Evolutionary conservation across 345 rosid species (phyloP).

Genomic region (Ceriops zippeliana): DNA sequence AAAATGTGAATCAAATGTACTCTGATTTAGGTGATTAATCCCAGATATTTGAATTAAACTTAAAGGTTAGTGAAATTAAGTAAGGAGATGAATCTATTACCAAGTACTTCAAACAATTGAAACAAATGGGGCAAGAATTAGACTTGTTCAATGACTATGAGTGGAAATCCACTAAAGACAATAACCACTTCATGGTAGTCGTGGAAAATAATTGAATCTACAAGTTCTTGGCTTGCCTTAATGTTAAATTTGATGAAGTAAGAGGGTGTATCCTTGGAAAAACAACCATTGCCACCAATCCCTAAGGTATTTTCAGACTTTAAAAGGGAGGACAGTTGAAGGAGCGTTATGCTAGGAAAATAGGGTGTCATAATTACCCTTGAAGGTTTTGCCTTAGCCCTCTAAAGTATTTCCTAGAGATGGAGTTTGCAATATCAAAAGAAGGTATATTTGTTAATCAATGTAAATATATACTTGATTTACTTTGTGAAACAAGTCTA

Average conservation of each 20-base stretch:
- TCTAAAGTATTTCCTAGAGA: no score
- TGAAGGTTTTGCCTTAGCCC: no score
- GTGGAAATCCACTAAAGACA: not conserved
- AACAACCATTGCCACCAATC: constrained; percentile 2
- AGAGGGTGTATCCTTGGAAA: constrained; percentile 5
- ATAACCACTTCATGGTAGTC: not conserved
- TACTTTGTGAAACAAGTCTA: no score
- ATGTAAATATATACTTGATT: no score
- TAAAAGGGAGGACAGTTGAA: not conserved
- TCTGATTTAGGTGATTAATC: constrained; percentile 10
- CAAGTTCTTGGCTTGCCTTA: not conserved
- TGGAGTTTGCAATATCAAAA: no score
- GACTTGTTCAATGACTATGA: constrained; percentile 8
- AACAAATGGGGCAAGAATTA: constrained; percentile 1
- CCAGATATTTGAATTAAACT: not conserved
- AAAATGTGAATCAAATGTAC: constrained; percentile 5
- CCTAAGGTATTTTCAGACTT: not conserved
- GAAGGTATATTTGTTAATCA: no score
- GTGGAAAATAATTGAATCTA: not conserved
- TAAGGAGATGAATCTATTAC: constrained; percentile 8
- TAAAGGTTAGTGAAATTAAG: not conserved
- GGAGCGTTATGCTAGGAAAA: constrained; percentile 1
- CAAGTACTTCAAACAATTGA: constrained; percentile 9
- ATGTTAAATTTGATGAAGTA: constrained; percentile 12
- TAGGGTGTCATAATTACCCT: no score